Conservation (phyloP, 129 eudicot species). For the Logfia minima region DNA sequence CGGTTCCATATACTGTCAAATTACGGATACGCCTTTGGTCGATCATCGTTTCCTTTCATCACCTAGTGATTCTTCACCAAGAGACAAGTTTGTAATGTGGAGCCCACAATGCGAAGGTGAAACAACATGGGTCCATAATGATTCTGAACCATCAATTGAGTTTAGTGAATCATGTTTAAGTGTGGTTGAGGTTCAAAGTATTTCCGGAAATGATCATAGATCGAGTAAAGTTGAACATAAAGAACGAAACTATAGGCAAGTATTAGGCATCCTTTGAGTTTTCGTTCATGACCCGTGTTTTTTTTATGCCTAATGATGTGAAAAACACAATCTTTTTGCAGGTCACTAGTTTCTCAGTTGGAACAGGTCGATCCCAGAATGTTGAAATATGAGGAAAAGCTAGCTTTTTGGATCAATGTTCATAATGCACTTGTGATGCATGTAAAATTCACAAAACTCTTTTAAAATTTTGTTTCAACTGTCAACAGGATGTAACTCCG, state of each 20-base stretch:
- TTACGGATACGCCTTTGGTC: slow-evolving; percentile 57
- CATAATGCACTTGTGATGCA: slow-evolving; percentile 92
- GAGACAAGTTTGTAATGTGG: slow-evolving; percentile 37
- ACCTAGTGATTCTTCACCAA: slow-evolving; percentile 43
- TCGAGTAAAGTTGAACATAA: slow-evolving; percentile 52
- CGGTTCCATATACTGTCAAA: slow-evolving; percentile 60
- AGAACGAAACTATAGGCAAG: slow-evolving; percentile 57
- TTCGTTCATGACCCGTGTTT: neutral
- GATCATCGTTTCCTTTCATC: slow-evolving; percentile 40
- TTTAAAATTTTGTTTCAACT: neutral
- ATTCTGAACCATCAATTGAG: slow-evolving; percentile 44
- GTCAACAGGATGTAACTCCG: neutral
- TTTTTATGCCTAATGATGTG: slow-evolving; percentile 18
- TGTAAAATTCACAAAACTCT: slow-evolving; percentile 34
- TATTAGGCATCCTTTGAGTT: slow-evolving; percentile 8
- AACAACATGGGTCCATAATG: slow-evolving; percentile 30
- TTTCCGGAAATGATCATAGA: slow-evolving; percentile 40
- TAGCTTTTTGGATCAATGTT: slow-evolving; percentile 92
- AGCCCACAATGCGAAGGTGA: slow-evolving; percentile 46
- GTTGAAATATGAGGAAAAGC: slow-evolving; percentile 70
- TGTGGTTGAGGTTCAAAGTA: slow-evolving; percentile 54
- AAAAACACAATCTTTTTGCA: slow-evolving; percentile 34
- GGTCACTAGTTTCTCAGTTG: slow-evolving; percentile 67
- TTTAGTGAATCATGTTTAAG: slow-evolving; percentile 48
- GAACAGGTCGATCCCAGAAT: slow-evolving; percentile 68